Evolutionary conservation across 2,329 filamentous ascomycete species (phyloP), one percentile per base, ranked within the genome.

Genomic region (Penicillium occitanis): DNA sequence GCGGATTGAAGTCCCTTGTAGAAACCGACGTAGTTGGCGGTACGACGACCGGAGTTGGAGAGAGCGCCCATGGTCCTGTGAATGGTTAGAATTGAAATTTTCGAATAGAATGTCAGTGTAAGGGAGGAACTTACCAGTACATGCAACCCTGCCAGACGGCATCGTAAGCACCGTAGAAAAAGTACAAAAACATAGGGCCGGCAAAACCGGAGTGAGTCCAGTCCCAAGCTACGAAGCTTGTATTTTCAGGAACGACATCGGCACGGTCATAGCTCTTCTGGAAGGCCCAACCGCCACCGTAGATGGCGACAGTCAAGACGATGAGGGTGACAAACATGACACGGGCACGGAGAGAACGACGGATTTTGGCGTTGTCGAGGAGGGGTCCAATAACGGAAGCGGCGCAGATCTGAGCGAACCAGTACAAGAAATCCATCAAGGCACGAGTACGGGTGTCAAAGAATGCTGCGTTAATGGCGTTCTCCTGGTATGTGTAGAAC

Each of bases 1-100:
- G 90, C 90, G 11, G 90, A 92, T 79, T 94, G 91, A 71, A 94
- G 90, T 67, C 88, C 88, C 81, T 92, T 92, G 85, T 92, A 93
- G 82, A 90, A 91, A 69, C 90, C 92, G 60, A 91, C 89, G 71
- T 92, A 88, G 83, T 95, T 94, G 79, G 92, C 92, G 22, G 91
- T 87, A 78, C 91, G 92, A 77, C 92, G 91, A 68, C 90, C 87
- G 67, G 92, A 94, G 85, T 96, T 96, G 77, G 91, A 92, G 60
- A 96, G 84, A 14, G 92, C 86, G 63, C 92, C 92, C 89, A 96
- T 95, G 81, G 89, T 91, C 88, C 88, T 67, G 48, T 44, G 42
- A 19, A 61, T 33, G 30, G 48, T 63, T 42, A 55, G 22, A 11
- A 48, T 57, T 37, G 46, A 61, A 28, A 13, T 1, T 10, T 25